Evolutionary conservation across 768 basidiomycete genomes (phyloP).

Genomic region (Infundibulicybe gibba): DNA sequence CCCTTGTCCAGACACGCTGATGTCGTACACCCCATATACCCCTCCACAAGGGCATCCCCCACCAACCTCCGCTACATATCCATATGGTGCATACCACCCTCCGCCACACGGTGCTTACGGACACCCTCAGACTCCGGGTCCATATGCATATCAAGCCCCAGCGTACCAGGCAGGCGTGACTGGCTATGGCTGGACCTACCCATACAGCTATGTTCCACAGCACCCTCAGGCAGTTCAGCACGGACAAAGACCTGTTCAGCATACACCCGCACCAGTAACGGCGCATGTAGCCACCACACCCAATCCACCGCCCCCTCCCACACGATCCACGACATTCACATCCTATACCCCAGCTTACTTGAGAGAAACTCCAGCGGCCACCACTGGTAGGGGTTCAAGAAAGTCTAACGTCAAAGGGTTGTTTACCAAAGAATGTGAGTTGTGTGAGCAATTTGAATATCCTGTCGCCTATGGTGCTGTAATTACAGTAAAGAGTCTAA

Average conservation of each 20-base stretch:
- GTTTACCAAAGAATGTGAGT: slow-evolving; percentile 80
- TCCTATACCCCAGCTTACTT: slow-evolving; percentile 52
- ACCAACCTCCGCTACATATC: slow-evolving; percentile 53
- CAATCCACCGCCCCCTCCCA: slow-evolving; percentile 17
- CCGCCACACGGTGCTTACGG: slow-evolving; percentile 40
- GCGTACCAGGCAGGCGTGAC: slow-evolving; percentile 63
- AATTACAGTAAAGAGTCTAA: slow-evolving; percentile 68
- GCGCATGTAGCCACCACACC: slow-evolving; percentile 24
- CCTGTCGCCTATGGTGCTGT: slow-evolving; percentile 4
- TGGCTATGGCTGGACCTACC: slow-evolving; percentile 72
- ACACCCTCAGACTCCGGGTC: slow-evolving; percentile 39
- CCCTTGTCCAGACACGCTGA: slow-evolving; percentile 1
- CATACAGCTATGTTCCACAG: slow-evolving; percentile 56
- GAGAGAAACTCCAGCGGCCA: slow-evolving; percentile 43
- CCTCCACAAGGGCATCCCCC: slow-evolving; percentile 16
- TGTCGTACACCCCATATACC: slow-evolving; percentile 22
- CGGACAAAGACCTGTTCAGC: slow-evolving; percentile 20
- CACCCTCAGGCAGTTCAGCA: slow-evolving; percentile 23
- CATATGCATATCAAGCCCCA: slow-evolving; percentile 46
- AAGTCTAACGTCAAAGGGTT: slow-evolving; percentile 71
- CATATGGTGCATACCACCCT: slow-evolving; percentile 62
- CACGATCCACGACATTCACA: slow-evolving; percentile 47
- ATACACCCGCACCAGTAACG: slow-evolving; percentile 21
- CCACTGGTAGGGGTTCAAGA: slow-evolving; percentile 45
- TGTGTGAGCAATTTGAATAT: not conserved